These are phyloP conservation scores for Leccinum rimulosum DNA, from an alignment of 768 basidiomycete genomes.

Conservation along the genomic window DNA sequence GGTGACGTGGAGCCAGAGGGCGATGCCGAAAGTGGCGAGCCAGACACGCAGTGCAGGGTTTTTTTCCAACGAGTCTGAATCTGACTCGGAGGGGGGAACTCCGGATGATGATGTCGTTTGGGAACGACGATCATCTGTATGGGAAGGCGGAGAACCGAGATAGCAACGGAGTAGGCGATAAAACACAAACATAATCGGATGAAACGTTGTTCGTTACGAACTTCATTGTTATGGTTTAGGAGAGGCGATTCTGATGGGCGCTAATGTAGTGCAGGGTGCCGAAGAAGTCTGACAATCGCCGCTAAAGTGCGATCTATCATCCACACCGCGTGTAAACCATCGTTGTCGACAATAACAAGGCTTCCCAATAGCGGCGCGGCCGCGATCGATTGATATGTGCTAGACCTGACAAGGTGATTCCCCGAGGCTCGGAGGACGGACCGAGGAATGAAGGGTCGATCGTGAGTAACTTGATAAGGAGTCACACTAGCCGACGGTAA, in stretches of 20 bases:
- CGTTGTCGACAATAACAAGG: background rate
- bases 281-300: background rate
- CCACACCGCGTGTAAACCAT: background rate
- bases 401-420: background rate
- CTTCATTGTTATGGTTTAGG: background rate
- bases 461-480: background rate
- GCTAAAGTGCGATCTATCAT: background rate
- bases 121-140: background rate
- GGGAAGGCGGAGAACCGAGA: background rate
- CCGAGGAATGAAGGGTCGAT: background rate
- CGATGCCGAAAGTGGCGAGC: conserved; percentile 10
- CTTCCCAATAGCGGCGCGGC: background rate
- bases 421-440: background rate
- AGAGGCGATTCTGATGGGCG: background rate
- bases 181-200: conserved; percentile 11
- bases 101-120: background rate
- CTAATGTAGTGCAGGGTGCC: background rate
- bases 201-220: background rate
- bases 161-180: conserved; percentile 10
- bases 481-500: too few relatives aligned
- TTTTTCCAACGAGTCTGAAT: background rate
- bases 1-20: conserved; percentile 10
- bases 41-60: conserved; percentile 9
- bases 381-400: background rate
- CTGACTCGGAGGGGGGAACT: background rate